Base-by-base conservation (phyloP, 2,329 filamentous ascomycete genomes). In the Phyllosticta citriasiana region DNA sequence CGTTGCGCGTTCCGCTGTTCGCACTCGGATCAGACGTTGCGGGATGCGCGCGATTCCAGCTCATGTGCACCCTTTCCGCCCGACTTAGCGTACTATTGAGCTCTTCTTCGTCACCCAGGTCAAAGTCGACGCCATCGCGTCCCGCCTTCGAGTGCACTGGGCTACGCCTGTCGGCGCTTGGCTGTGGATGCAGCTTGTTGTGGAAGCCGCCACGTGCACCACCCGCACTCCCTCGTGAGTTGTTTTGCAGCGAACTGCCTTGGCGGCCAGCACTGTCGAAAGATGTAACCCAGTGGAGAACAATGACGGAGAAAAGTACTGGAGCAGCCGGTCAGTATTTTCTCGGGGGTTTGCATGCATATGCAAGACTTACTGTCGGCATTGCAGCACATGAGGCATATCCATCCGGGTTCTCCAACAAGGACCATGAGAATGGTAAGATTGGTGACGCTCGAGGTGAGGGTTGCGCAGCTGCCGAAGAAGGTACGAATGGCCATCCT, bases 351-450 rank as follows among this genome's bases (percentile, higher is more conserved):
- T n/a, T 19, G 6, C 14, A 4, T 30, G 4, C 27, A 30, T 4
- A 16, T 47, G 12, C 14, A 19, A 4, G 8, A 53, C 60, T 51
- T 55, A 62, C 60, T 62, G 52, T 62, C 60, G 51, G 56, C 55
- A 10, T 62, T 62, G 56, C 60, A 62, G 14, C 51, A 57, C 60
- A 62, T 58, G 16, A 62, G 14, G 12, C 60, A 62, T 27, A 62
- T 58, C 60, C 60, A 62, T 2, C 55, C 60, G 10, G 60, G 55
- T 33, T 62, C 60, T 1, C 60, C 60, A 12, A 50, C 51, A 3
- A 62, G 55, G 25, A 56, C 26, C 60, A 58, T 55, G 51, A 62
- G 22, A 16, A 62, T 40, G 25, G 52, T 58, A 25, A 57, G 55
- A 7, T 62, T 62, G 7, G 57, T 56, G 8, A 56, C 56, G 25